Evolutionary conservation across 352 stramenopile genomes (phyloP).

Genomic region (Globisporangium orthogonon): DNA sequence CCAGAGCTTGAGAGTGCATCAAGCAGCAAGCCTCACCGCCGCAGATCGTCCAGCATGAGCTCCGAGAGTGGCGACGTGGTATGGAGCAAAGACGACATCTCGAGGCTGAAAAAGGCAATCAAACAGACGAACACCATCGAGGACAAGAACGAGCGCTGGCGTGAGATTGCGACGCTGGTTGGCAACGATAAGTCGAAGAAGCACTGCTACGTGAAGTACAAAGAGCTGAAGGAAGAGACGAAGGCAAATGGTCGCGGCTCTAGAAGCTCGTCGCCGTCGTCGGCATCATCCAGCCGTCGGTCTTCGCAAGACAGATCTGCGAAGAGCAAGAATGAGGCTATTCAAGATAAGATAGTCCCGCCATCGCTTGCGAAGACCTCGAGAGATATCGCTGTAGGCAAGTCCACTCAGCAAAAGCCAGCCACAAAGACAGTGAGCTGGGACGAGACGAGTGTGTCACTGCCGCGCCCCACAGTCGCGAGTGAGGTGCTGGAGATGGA

Average conservation of each 20-base stretch:
- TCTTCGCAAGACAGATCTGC: slow-evolving; percentile 9
- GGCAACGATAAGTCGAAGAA: slow-evolving; percentile 67
- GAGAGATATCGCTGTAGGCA: slow-evolving; percentile 19
- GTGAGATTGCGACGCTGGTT: slow-evolving; percentile 50
- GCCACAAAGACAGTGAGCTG: neutral
- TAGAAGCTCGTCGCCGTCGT: slow-evolving; percentile 14
- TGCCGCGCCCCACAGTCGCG: neutral
- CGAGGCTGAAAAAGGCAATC: slow-evolving; percentile 58
- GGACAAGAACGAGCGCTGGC: slow-evolving; percentile 75
- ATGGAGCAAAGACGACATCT: slow-evolving; percentile 58
- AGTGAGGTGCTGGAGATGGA: slow-evolving; percentile 12
- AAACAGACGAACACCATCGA: slow-evolving; percentile 52
- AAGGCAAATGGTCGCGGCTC: slow-evolving; percentile 1
- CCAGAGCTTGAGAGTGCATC: neutral
- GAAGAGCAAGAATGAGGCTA: neutral
- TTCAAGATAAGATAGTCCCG: neutral
- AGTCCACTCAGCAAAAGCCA: neutral
- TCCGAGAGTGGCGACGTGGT: slow-evolving; percentile 12
- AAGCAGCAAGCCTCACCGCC: neutral
- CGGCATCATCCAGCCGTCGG: slow-evolving; percentile 10
- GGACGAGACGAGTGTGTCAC: neutral
- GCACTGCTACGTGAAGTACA: slow-evolving; percentile 84
- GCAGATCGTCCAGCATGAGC: slow-evolving; percentile 16
- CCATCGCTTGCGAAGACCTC: slow-evolving; percentile 12
- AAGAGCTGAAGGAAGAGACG: slow-evolving; percentile 68